Evolutionary conservation across 805 yeast species (phyloP).

Genomic region (Metschnikowia reukaufii): DNA sequence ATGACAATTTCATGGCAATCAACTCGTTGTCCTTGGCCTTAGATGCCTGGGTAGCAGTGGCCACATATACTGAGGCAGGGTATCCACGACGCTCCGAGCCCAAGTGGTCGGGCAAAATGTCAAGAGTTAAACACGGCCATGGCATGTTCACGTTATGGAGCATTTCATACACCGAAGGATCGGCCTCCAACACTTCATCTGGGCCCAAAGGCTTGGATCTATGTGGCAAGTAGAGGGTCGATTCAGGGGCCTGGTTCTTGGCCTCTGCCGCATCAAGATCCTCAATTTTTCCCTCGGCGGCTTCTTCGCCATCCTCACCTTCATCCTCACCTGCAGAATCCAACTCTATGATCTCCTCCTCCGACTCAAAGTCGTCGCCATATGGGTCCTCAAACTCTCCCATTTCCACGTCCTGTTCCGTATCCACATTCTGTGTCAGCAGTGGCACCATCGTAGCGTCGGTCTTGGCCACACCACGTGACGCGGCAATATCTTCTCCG

Average conservation of each 20-base stretch:
- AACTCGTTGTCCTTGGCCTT: slow-evolving; percentile 86
- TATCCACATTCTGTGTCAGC: slow-evolving; percentile 27
- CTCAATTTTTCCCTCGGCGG: slow-evolving; percentile 22
- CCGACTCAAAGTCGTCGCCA: slow-evolving; percentile 92
- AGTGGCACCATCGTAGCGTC: slow-evolving; percentile 41
- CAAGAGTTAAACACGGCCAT: slow-evolving; percentile 96
- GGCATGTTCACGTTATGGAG: slow-evolving; percentile 89
- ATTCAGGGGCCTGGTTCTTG: slow-evolving; percentile 31
- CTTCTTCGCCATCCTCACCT: slow-evolving; percentile 42
- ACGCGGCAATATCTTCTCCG: slow-evolving; percentile 19
- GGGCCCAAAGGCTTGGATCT: slow-evolving; percentile 88
- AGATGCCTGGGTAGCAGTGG: slow-evolving; percentile 93
- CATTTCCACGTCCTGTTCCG: slow-evolving; percentile 53
- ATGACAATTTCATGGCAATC: slow-evolving; percentile 77
- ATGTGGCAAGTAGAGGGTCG: slow-evolving; percentile 79
- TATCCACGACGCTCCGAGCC: slow-evolving; percentile 87
- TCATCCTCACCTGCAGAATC: slow-evolving; percentile 50
- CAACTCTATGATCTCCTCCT: slow-evolving; percentile 81
- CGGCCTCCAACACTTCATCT: slow-evolving; percentile 94
- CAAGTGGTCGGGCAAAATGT: slow-evolving; percentile 78
- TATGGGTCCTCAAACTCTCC: slow-evolving; percentile 87
- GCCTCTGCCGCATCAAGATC: slow-evolving; percentile 13
- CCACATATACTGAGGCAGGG: slow-evolving; percentile 82
- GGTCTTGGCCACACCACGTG: slow-evolving; percentile 36
- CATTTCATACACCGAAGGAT: slow-evolving; percentile 95